A percentile compares a stretch with the other conserved stretches of the same genome.
Evolutionary conservation across 2,329 filamentous ascomycete species (phyloP).

Genomic region (Exophiala oligosperma): DNA sequence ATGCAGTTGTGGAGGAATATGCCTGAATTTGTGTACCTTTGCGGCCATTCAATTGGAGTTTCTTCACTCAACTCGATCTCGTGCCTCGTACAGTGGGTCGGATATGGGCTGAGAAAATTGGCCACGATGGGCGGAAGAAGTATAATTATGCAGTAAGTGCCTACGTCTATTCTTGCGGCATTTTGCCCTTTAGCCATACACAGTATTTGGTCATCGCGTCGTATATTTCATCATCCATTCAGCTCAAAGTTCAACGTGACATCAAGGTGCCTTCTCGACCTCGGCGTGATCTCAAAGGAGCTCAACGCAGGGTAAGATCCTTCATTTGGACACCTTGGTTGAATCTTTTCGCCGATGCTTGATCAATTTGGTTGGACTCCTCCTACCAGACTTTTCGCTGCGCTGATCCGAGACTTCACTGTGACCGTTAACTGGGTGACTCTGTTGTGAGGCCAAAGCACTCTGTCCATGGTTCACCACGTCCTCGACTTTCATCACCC

Average conservation of each 20-base stretch:
- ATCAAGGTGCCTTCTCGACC: not conserved
- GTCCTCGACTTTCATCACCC: constrained; percentile 46
- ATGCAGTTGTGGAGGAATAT: no score
- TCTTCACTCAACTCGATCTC: no score
- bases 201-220: constrained; percentile 21
- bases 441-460: not conserved
- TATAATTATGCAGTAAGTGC: constrained; percentile 9
- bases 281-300: not conserved
- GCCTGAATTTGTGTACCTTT: no score
- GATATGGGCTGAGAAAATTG: not conserved
- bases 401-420: not conserved
- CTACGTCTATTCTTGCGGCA: constrained; percentile 1
- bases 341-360: constrained; percentile 28
- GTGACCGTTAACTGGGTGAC: not conserved
- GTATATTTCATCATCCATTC: constrained; percentile 15
- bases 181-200: not conserved
- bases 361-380: constrained; percentile 22
- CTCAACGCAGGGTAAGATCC: not conserved
- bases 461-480: constrained; percentile 30
- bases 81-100: not conserved
- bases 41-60: not conserved
- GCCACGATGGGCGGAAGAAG: not conserved
- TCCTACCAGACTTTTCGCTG: constrained; percentile 9
- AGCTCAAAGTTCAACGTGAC: not conserved
- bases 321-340: constrained; percentile 22